Base-by-base conservation (phyloP, 2,329 filamentous ascomycete genomes). In the Moelleriella libera region DNA sequence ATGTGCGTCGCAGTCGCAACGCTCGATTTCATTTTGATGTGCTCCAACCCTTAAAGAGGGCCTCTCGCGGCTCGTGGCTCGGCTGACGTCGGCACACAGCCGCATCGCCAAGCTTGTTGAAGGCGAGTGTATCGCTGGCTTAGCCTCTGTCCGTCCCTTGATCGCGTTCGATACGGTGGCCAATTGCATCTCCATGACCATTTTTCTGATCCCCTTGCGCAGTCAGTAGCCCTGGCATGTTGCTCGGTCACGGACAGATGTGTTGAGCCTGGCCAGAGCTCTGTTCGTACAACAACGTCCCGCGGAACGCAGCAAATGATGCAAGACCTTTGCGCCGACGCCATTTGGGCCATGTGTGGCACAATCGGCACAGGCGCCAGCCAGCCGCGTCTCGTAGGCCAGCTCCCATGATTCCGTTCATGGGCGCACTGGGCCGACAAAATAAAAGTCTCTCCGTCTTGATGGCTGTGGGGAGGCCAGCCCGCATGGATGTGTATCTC, bases 401-500 rank as follows among this genome's bases (percentile, higher is more conserved):
- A n/a, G n/a, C n/a, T n/a, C n/a, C n/a, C n/a, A n/a, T n/a, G n/a
- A n/a, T n/a, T n/a, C n/a, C n/a, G n/a, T n/a, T n/a, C n/a, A n/a
- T n/a, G n/a, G 7, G 6, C 14, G 40, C 9, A 7, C 14, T 41
- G 40, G 7, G 11, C 11, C 28, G 37, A 41, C 29, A 39, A 12
- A 32, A 1, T 47, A 78, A 75, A 4, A 83, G 83, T 55, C 60
- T 83, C 3, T 70, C 72, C 3, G 68, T 82, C 0, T 61, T 82
- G 1, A 73, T 79, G 66, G 68, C n/a, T 68, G 1, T 67, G 82
- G 2, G 61, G 76, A 29, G 78, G 78, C 10, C 78, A 82, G 56
- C 77, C 74, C 2, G 78, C 74, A 3, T 83, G 78, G 78, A 69
- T 83, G 3, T 83, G 78, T n/a, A n/a, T 53, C 67, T 83, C 4